These are phyloP conservation scores for Collybia mongolica DNA, from an alignment of 768 basidiomycete species.

Conservation along the genomic window DNA sequence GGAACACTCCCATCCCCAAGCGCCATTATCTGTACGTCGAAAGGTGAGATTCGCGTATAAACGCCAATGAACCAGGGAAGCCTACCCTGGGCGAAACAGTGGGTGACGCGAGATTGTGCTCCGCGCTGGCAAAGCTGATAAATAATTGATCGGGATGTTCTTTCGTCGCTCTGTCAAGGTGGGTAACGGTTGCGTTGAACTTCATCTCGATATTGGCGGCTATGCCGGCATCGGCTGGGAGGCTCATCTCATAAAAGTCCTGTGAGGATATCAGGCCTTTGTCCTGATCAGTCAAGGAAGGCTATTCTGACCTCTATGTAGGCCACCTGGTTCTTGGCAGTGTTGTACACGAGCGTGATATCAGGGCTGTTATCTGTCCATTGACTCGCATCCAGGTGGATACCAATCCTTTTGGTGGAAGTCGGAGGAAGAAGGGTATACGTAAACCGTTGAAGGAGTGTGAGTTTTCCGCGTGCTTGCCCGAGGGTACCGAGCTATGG, in stretches of 20 bases:
- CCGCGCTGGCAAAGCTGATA: slow-evolving; percentile 47
- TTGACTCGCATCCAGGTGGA: slow-evolving; percentile 37
- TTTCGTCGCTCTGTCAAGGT: slow-evolving; percentile 40
- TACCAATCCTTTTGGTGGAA: slow-evolving; percentile 39
- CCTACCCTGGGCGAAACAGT: slow-evolving; percentile 35
- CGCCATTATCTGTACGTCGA: slow-evolving; percentile 35
- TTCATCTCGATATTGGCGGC: slow-evolving; percentile 41
- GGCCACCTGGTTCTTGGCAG: slow-evolving; percentile 31
- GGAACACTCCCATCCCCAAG: slow-evolving; percentile 34
- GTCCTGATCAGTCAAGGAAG: not conserved
- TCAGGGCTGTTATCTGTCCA: slow-evolving; percentile 50
- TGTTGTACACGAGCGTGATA: slow-evolving; percentile 45
- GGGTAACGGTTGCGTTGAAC: slow-evolving; percentile 37
- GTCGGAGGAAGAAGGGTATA: slow-evolving; percentile 38
- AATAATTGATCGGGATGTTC: slow-evolving; percentile 39
- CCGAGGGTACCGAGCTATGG: slow-evolving; percentile 46
- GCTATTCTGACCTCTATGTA: slow-evolving; percentile 36
- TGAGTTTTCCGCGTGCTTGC: slow-evolving; percentile 50
- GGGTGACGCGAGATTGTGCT: slow-evolving; percentile 31
- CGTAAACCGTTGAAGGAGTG: slow-evolving; percentile 47
- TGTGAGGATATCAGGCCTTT: slow-evolving; percentile 1
- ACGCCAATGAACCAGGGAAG: not conserved
- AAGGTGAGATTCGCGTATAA: not conserved
- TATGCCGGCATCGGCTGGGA: slow-evolving; percentile 30
- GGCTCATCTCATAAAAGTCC: slow-evolving; percentile 42